Base-by-base conservation (phyloP, 352 stramenopile species). In the Stramenopiles sp. region DNA sequence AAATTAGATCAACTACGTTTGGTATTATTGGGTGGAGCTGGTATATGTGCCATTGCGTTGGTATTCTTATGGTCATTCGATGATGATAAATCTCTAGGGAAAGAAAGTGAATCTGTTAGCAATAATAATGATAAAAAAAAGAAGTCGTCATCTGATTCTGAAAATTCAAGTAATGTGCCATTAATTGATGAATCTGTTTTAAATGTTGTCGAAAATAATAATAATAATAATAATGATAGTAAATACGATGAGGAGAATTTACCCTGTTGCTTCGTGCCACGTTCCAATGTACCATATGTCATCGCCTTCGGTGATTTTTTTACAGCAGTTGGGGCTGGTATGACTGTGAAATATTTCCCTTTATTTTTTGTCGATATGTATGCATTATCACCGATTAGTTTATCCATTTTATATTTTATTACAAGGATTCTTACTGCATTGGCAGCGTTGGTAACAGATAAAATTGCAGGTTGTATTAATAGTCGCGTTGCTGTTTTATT, bases 281-380 rank as follows among this genome's bases (percentile, higher is more conserved):
- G 38, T 13, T 4, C 4, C 4, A 53, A 53, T 53, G 65, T 87
- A 43, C 84, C 84, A 1, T 87, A 87, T 73, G 82, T 86, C 74
- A 78, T 88, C 27, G 84, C 87, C 43, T 43, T 78, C 27, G 79
- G 69, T 4, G 81, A 79, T 7, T 27, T 88, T 7, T 81, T 88
- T 0, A 63, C 82, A 32, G 78, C 82, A 0, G 30, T 89, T 0
- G 86, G 84, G 0, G 83, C 78, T 0, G 86, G 86, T 30, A 88
- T 88, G 84, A 88, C 85, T 7, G 82, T 88, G 32, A 89, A 88
- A 78, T 90, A 87, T 80, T 90, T 90, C 78, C 85, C 86, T 7
- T 78, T 90, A 20, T 90, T 88, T 78, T 89, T 90, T 80, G 88
- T 87, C 73, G 82, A 89, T 32, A 83, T 87, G 30, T 76, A 83